Evolutionary conservation across 108 stramenopile genomes (phyloP).

Genomic region (Cyclostephanos invisitatus): DNA sequence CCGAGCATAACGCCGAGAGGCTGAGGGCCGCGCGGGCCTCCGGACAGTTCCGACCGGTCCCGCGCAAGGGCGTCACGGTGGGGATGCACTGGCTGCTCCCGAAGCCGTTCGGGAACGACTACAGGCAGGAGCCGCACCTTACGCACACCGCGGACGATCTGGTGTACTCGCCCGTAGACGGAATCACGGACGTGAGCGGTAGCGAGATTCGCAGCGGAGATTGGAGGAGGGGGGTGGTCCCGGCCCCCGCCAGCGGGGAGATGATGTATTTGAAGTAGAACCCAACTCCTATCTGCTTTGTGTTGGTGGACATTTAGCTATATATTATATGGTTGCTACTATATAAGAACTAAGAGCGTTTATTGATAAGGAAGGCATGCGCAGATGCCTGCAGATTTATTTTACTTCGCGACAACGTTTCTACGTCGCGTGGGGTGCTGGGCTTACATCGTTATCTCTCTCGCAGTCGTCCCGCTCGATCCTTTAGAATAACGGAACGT

Average conservation of each 20-base stretch:
- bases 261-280: slow-evolving; percentile 85
- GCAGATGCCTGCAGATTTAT: no score
- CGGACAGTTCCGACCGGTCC: slow-evolving; percentile 77
- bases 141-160: slow-evolving; percentile 76
- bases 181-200: slow-evolving; percentile 72
- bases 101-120: slow-evolving; percentile 91
- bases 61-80: slow-evolving; percentile 88
- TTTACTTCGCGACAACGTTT: no score
- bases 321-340: no score
- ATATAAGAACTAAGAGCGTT: no score
- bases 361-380: no score
- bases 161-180: slow-evolving; percentile 72
- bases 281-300: neutral
- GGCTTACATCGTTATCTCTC: neutral
- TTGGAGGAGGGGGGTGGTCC: slow-evolving; percentile 82
- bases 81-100: slow-evolving; percentile 93
- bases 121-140: slow-evolving; percentile 80
- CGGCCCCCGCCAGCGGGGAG: slow-evolving; percentile 74
- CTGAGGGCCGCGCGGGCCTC: slow-evolving; percentile 73
- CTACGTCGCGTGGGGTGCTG: no score
- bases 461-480: neutral
- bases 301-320: neutral
- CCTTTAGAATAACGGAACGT: slow-evolving; percentile 25
- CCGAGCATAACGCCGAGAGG: slow-evolving; percentile 69
- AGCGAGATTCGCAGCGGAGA: slow-evolving; percentile 68